Base-by-base conservation (phyloP, 2,329 filamentous ascomycete species). In the Eutypella sp. region DNA sequence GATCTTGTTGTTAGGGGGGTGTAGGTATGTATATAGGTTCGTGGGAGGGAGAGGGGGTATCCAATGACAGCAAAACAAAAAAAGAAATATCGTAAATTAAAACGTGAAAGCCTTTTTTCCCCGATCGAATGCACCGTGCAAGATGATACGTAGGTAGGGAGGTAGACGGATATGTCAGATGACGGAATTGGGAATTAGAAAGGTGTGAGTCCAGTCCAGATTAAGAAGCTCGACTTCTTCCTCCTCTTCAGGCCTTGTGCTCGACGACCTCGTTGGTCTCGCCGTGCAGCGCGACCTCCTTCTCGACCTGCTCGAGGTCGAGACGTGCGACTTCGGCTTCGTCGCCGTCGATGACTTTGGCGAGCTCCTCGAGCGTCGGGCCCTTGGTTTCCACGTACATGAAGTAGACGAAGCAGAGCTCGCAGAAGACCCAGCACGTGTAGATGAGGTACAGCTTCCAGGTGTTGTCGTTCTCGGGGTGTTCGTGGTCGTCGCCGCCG, bases 341-440 rank as follows among this genome's bases (percentile, higher is more conserved):
- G 25, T 82, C 75, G 33, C 79, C 81, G 54, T 85, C 81, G 63
- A 85, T 84, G 65, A 85, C 75, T 67, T 79, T 79, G 59, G 78
- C 80, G 41, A 85, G 73, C 64, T 85, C 81, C 65, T 85, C 81
- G 29, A 85, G 79, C 16, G 81, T 84, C 2, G 78, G 77, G 25
- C 81, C 80, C 53, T 73, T 74, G 33, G 81, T 85, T 67, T 86
- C 81, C 53, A 83, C 66, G 57, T 71, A 73, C 67, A 72, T 71
- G 60, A 71, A 75, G 64, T 76, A 81, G 50, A 81, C 72, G 59
- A 78, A 77, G 57, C 61, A 66, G 44, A 81, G 63, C 64, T 80
- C 76, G 59, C 74, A 53, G 58, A 73, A 71, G 62, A 79, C 74
- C 76, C 76, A 80, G 65, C 71, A 67, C 18, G 73, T 73, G 63